Base-by-base conservation (phyloP, 352 stramenopile genomes). In the Globisporangium nagaii region DNA sequence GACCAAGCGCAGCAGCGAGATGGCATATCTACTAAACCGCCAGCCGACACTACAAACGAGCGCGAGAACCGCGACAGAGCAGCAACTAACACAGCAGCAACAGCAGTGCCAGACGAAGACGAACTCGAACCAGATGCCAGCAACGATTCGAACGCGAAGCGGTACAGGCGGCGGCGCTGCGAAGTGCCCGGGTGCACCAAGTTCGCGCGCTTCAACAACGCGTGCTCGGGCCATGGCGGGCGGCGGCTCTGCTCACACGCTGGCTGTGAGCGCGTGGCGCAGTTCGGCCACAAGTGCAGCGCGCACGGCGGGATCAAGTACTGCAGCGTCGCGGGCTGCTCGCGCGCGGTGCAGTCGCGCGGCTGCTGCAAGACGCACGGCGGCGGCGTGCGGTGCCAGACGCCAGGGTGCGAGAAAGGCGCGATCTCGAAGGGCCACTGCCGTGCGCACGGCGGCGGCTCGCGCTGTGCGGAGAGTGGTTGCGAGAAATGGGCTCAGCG, bases 331-430 rank as follows among this genome's bases (percentile, higher is more conserved):
- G 74, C 88, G 20, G 77, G 72, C 0, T 94, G 84, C 34, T 61
- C 78, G 22, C 80, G 83, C 40, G 79, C 77, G 5, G 84, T 93
- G 44, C 84, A 94, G 63, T 90, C 81, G 35, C 81, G 86, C 12
- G 86, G 86, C 10, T 89, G 79, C 40, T 96, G 86, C 65, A 93
- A 93, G 64, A 92, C 82, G 2, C 86, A 96, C 57, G 86, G 86
- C 8, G 86, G 86, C 11, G 86, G 86, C 27, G 82, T 91, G 24
- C 81, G 80, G n/a, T 96, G 86, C 63, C 80, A 91, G 61, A 63
- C 75, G 13, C 66, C 66, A 4, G 79, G 79, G 11, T 96, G 86
- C 53, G 78, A 75, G 31, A 95, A 95, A 59, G 86, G 84, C 2
- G 85, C 84, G 35, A 91, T 94, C 52, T 93, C 81, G 2, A 89